These are phyloP conservation scores for Chlamydomonas incerta DNA, from an alignment of 139 green algal species.

Conservation along the genomic window DNA sequence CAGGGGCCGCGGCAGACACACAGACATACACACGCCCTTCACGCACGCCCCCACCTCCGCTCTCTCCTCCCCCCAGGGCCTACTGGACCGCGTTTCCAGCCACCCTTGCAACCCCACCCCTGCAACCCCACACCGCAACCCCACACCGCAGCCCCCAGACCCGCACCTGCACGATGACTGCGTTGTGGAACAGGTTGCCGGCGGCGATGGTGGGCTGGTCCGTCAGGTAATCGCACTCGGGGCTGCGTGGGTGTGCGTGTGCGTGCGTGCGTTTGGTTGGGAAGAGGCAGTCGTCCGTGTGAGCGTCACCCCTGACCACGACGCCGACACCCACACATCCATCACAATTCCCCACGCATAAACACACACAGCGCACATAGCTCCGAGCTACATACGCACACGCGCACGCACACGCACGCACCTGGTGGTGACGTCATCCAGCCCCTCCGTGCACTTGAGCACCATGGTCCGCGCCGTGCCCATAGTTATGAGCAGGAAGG, in stretches of 20 bases:
- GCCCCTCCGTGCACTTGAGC: constrained; percentile 75
- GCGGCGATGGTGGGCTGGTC: constrained; percentile 76
- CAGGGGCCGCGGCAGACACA: too few species aligned
- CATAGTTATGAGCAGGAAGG: constrained; percentile 83
- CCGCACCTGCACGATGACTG: constrained; percentile 59
- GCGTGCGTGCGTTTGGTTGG: too few species aligned
- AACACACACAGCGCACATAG: not conserved
- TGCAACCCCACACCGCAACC: too few species aligned
- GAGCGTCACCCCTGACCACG: too few species aligned
- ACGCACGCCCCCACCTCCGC: too few species aligned
- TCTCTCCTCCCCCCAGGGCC: too few species aligned
- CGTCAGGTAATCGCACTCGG: constrained; percentile 23
- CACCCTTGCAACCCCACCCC: too few species aligned
- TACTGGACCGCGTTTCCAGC: too few species aligned
- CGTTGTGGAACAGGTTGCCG: constrained; percentile 76
- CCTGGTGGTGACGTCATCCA: constrained; percentile 75
- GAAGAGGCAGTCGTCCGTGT: not conserved
- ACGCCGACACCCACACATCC: too few species aligned
- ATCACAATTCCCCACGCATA: not conserved
- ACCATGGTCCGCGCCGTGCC: constrained; percentile 71
- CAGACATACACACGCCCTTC: too few species aligned
- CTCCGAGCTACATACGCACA: not conserved
- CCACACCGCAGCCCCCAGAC: not conserved
- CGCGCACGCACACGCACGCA: not conserved
- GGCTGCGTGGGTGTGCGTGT: not conserved